A percentile compares a stretch with the other conserved stretches of the same genome.
phyloP scores from a whole-genome alignment of 495 filamentous ascomycete genomes.

The Gamarada debralockiae region DNA sequence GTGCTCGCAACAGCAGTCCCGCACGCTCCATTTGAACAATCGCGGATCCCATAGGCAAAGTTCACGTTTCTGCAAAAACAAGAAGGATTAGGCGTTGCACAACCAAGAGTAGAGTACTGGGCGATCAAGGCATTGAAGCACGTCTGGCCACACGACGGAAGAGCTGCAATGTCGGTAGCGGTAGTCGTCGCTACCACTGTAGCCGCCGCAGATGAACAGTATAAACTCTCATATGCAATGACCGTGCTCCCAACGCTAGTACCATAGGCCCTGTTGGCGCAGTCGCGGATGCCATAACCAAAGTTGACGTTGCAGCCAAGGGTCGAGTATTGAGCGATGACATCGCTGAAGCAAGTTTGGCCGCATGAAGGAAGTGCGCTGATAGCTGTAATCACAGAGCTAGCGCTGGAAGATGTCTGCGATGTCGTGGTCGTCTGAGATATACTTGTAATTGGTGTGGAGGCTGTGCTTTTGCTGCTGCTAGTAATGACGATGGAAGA shows the following conservation, averaged over 20 bases:
- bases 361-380: not conserved
- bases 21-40: conserved; percentile 70
- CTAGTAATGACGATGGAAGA: no score
- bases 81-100: conserved; percentile 45
- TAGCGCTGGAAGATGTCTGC: no score
- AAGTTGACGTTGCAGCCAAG: conserved; percentile 67
- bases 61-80: conserved; percentile 68
- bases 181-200: not conserved
- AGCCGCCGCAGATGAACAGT: conserved; percentile 7
- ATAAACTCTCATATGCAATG: conserved; percentile 4
- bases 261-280: conserved; percentile 60
- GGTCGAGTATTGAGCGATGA: conserved; percentile 53
- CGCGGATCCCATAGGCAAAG: conserved; percentile 71
- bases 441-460: no score
- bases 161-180: not conserved
- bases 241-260: conserved; percentile 14
- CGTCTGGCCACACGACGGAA: conserved; percentile 42
- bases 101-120: conserved; percentile 56
- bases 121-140: conserved; percentile 70
- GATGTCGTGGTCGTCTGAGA: no score
- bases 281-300: conserved; percentile 71
- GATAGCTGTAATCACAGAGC: not conserved
- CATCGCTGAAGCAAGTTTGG: conserved; percentile 64
- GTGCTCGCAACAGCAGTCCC: conserved; percentile 20
- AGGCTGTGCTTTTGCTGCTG: no score